Evolutionary conservation across 2,329 filamentous ascomycete species (phyloP), one percentile per base, ranked within the genome.

Genomic region (Ophiocordyceps unilateralis): DNA sequence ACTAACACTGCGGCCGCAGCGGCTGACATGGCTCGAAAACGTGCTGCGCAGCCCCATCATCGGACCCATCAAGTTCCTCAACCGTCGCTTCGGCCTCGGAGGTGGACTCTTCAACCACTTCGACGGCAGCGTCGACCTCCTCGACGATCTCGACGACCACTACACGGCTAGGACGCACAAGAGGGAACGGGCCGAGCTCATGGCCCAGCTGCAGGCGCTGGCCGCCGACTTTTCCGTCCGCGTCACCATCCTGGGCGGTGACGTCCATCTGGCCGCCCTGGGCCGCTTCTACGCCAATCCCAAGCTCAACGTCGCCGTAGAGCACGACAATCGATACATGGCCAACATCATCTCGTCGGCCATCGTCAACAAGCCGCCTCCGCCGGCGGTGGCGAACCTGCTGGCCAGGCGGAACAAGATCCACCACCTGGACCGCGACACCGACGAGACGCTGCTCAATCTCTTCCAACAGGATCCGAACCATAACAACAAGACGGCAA

Each of bases 1-100:
- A 23, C 21, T 26, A 8, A 26, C 4, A n/a, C 12, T 4, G 4
- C 10, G 3, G 11, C 8, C 30, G 30, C 48, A 78, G 71, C 85
- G 89, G 51, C 70, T 95, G 43, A 91, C 88, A n/a, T 95, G 89
- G 89, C 70, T 95, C 5, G 89, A 96, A 58, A 95, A 94, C 55
- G 83, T 95, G 45, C 75, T 96, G 51, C 74, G 74, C 15, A 93
- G 85, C 47, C 88, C 89, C 1, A 51, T 95, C 21, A 88, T 95
- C 55, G 87, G 82, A 0, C 87, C 88, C 0, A 77, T 95, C 56
- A 88, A 87, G 55, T 80, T 96, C 48, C 59, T 95, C 52, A 91
- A 94, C 66, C 83, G 88, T 58, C 77, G 88, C 22, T 93, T 96
- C 50, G 89, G 89, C 44, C 63, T 94, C 39, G 76, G 82, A 5